Evolutionary conservation across 2,329 filamentous ascomycete species (phyloP).

Genomic region (Venturiaceae sp.): DNA sequence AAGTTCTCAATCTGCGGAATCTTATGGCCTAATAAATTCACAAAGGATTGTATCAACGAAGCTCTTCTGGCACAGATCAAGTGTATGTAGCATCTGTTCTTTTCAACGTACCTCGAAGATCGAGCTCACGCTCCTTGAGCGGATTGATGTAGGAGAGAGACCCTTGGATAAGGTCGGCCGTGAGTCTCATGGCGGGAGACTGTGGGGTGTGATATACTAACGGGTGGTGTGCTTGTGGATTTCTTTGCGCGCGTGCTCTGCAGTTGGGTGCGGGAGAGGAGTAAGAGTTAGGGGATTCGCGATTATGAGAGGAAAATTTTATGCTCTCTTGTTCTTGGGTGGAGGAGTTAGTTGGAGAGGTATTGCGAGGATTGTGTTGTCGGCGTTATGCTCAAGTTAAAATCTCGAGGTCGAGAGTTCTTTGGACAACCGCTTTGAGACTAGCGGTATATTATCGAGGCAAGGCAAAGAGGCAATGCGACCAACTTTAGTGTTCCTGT

Average conservation of each 20-base stretch:
- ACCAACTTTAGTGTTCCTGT: too few relatives aligned
- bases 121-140: slow-evolving; percentile 95
- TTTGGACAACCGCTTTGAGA: background rate
- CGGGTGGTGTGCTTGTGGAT: background rate
- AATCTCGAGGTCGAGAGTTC: background rate
- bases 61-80: slow-evolving; percentile 45
- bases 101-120: slow-evolving; percentile 96
- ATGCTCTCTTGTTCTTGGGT: background rate
- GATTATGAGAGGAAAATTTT: background rate
- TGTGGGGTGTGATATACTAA: background rate
- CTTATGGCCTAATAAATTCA: slow-evolving; percentile 69
- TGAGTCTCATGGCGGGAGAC: slow-evolving; percentile 73
- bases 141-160: slow-evolving; percentile 98
- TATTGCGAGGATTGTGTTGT: background rate
- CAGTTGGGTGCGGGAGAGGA: background rate
- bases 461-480: too few relatives aligned
- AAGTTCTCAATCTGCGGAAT: slow-evolving; percentile 97
- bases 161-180: slow-evolving; percentile 84
- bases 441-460: background rate
- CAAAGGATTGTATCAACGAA: slow-evolving; percentile 70
- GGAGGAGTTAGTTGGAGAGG: background rate
- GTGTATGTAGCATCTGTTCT: slow-evolving; percentile 88
- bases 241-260: background rate
- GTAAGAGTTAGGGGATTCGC: too few relatives aligned
- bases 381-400: background rate